Evolutionary conservation across 163 green algal species (phyloP).

Genomic region (Volvox carteri): DNA sequence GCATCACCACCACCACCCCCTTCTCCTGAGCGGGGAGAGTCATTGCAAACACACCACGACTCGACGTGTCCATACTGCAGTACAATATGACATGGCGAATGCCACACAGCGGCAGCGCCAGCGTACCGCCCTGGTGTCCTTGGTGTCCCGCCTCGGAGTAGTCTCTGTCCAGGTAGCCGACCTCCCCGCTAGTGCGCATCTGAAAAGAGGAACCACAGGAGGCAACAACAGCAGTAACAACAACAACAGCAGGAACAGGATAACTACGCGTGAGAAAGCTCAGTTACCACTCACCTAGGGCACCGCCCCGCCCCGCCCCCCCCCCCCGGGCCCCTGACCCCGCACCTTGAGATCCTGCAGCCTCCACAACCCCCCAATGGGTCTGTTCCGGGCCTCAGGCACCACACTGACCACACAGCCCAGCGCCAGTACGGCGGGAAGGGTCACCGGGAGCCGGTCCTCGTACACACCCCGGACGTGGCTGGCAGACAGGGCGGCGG

Average conservation of each 20-base stretch:
- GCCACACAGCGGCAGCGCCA: slow-evolving; percentile 55
- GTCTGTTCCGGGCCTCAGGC: slow-evolving; percentile 50
- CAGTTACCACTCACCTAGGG: too few relatives aligned
- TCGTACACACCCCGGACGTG: slow-evolving; percentile 70
- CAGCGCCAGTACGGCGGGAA: slow-evolving; percentile 80
- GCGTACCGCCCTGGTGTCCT: too few relatives aligned
- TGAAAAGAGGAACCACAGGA: slow-evolving; percentile 16
- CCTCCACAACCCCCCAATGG: slow-evolving; percentile 75
- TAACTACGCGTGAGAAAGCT: too few relatives aligned
- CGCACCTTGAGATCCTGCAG: slow-evolving; percentile 79
- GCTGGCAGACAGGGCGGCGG: slow-evolving; percentile 64
- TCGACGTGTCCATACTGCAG: slow-evolving; percentile 54
- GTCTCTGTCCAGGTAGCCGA: slow-evolving; percentile 75
- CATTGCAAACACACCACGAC: slow-evolving; percentile 74
- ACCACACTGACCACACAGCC: slow-evolving; percentile 83
- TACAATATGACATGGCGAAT: slow-evolving; percentile 85
- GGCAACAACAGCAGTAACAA: too few relatives aligned
- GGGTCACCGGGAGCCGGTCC: slow-evolving; percentile 77
- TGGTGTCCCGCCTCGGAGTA: neutral
- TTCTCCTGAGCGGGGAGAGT: slow-evolving; percentile 66
- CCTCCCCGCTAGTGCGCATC: slow-evolving; percentile 56
- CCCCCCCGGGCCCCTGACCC: neutral
- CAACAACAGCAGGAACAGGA: too few relatives aligned
- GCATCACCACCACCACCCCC: slow-evolving; percentile 78
- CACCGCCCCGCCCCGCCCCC: neutral